These are phyloP conservation scores for Hibiscus trionum DNA, from an alignment of 345 rosid species.

Conservation along the genomic window DNA sequence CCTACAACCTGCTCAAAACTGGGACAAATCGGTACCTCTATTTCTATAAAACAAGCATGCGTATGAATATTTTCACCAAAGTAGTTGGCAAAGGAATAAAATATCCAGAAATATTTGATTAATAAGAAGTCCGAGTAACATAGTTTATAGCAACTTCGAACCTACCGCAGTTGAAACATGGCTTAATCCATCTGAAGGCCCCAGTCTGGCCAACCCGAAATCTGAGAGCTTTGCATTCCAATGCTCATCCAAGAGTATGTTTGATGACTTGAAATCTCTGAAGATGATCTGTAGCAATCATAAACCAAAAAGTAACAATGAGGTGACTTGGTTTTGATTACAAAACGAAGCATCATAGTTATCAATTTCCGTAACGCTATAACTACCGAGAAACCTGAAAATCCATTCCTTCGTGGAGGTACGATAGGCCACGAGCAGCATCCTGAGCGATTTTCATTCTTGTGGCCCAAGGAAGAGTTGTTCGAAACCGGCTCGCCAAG, in stretches of 20 bases:
- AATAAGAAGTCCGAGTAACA: background rate
- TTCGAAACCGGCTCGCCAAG: slow-evolving; percentile 47
- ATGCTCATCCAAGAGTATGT: slow-evolving; percentile 77
- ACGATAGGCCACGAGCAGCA: slow-evolving; percentile 77
- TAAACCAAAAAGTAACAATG: background rate
- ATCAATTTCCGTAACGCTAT: background rate
- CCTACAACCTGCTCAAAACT: slow-evolving; percentile 60
- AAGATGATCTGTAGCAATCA: slow-evolving; percentile 64
- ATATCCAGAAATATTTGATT: background rate
- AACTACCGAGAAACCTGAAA: slow-evolving; percentile 55
- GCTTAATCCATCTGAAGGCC: slow-evolving; percentile 81
- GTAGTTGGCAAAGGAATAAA: background rate
- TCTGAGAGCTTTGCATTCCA: slow-evolving; percentile 96
- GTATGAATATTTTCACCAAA: background rate
- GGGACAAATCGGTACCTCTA: background rate
- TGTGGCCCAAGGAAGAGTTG: slow-evolving; percentile 68
- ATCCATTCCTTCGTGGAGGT: slow-evolving; percentile 91
- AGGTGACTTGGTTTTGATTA: background rate
- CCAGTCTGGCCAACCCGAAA: slow-evolving; percentile 87
- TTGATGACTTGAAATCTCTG: slow-evolving; percentile 92
- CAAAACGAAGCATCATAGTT: background rate
- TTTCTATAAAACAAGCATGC: background rate
- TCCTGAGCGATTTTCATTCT: slow-evolving; percentile 81
- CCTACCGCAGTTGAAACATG: slow-evolving; percentile 91
- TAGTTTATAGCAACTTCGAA: background rate